Base-by-base conservation (phyloP, 331 rosid genomes). In the Telfairia occidentalis region DNA sequence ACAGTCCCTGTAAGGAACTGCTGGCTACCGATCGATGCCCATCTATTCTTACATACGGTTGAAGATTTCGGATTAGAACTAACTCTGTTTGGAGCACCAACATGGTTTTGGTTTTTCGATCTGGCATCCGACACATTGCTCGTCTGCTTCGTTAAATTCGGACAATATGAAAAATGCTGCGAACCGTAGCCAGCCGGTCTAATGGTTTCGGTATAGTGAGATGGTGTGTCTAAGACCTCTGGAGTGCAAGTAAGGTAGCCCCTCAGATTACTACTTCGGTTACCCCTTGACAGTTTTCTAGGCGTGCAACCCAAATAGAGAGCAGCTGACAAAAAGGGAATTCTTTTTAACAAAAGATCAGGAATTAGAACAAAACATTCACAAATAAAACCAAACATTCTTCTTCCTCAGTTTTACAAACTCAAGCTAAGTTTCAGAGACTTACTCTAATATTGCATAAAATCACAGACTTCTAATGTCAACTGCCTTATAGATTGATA, bases 291-390 rank as follows among this genome's bases (percentile, higher is more conserved):
- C 34, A 88, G 34, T 82, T 84, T 88, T 76, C 83, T 75, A 15
- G 87, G 78, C 15, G 83, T 70, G 81, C 97, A 92, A 1, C 97
- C 97, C 83, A 92, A 77, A 79, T 48, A 82, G 45, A 92, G 85
- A 77, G 94, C 90, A 83, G 96, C 97, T 92, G 84, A 75, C 18
- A 38, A n/a, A n/a, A n/a, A 61, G 18, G 57, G 32, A 1, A 18
- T 55, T 55, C 11, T 1, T 53, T 57, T 55, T 3, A 21, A 23
- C 32, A 57, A 58, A 58, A 15, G 67, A 59, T 7, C 15, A 59
- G 66, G 10, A 43, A 3, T 28, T 26, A 46, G 5, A 46, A 45
- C 40, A 45, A 46, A 46, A 70, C 58, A 45, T 50, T 37, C 32
- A 35, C 9, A 21, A 66, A 23, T 38, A 65, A 71, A 26, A 71